Evolutionary conservation across 345 rosid genomes (phyloP).

Genomic region (Aethionema arabicum): DNA sequence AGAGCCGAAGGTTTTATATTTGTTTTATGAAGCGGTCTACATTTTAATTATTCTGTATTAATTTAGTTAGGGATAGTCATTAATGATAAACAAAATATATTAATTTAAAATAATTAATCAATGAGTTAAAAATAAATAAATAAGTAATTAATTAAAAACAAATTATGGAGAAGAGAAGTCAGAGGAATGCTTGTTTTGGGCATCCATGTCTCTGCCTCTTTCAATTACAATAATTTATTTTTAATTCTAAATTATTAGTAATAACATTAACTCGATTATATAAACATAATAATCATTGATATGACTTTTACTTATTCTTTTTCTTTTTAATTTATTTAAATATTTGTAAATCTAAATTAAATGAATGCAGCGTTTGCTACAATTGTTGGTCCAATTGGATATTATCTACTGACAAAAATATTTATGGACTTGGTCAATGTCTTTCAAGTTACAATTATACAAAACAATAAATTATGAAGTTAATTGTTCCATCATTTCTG

Average conservation of each 20-base stretch:
- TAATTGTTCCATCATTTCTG: constrained; percentile 11
- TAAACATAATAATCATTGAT: constrained; percentile 14
- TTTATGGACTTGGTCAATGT: constrained; percentile 27
- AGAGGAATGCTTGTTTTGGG: constrained; percentile 30
- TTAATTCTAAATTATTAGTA: neutral
- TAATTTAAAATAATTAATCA: constrained; percentile 6
- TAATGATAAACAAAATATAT: too few species aligned
- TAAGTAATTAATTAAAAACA: neutral
- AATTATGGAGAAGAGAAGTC: constrained; percentile 16
- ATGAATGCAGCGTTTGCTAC: constrained; percentile 25
- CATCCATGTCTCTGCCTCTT: constrained; percentile 38
- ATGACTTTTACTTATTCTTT: constrained; percentile 15
- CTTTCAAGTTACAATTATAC: constrained; percentile 11
- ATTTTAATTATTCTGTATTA: constrained; percentile 4
- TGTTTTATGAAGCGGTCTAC: neutral
- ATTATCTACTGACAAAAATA: constrained; percentile 19
- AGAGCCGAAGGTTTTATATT: neutral
- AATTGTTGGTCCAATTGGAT: constrained; percentile 34
- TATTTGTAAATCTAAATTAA: constrained; percentile 1
- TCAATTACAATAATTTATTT: constrained; percentile 5
- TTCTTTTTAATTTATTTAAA: constrained; percentile 9
- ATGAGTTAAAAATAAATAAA: too few species aligned
- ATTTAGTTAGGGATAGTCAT: too few species aligned
- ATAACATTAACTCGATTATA: neutral
- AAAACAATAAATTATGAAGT: constrained; percentile 4